A percentile compares a stretch with the other conserved stretches of the same genome.
Conservation (phyloP, 345 rosid species). For the Salix brachista region DNA sequence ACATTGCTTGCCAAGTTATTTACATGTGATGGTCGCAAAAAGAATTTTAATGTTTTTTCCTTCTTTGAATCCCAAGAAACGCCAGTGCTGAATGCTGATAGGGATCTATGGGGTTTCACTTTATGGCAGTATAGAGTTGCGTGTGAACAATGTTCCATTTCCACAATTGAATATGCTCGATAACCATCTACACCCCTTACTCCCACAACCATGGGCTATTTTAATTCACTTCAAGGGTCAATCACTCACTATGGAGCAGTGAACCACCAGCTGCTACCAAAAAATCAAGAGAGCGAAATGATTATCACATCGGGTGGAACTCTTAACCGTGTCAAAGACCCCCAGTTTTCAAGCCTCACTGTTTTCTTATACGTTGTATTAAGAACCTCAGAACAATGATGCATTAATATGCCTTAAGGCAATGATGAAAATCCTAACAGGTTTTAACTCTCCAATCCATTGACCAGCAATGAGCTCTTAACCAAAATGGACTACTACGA, state of each 20-base stretch:
- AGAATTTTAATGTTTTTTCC: background rate
- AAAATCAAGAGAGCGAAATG: conserved; percentile 8
- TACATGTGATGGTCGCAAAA: background rate
- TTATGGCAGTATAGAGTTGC: background rate
- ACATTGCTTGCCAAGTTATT: background rate
- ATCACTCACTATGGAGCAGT: conserved; percentile 6
- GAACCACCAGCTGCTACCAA: conserved; percentile 15
- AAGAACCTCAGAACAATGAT: conserved; percentile 9
- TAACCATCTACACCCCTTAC: background rate
- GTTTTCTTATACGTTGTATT: background rate
- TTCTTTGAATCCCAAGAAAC: background rate
- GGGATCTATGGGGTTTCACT: background rate
- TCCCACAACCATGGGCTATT: background rate
- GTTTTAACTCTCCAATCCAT: conserved; percentile 8
- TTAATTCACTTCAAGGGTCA: conserved; percentile 12
- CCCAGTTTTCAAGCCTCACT: conserved; percentile 1
- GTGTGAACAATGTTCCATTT: background rate
- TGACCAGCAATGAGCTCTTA: conserved; percentile 15
- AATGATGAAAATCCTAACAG: background rate
- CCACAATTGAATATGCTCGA: background rate
- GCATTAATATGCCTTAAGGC: background rate
- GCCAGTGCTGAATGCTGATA: background rate
- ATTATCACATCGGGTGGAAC: background rate
- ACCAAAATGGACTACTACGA: background rate
- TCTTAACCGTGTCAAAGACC: conserved; percentile 2